phyloP scores from a whole-genome alignment of 768 basidiomycete species.

The Trametes cingulata region DNA sequence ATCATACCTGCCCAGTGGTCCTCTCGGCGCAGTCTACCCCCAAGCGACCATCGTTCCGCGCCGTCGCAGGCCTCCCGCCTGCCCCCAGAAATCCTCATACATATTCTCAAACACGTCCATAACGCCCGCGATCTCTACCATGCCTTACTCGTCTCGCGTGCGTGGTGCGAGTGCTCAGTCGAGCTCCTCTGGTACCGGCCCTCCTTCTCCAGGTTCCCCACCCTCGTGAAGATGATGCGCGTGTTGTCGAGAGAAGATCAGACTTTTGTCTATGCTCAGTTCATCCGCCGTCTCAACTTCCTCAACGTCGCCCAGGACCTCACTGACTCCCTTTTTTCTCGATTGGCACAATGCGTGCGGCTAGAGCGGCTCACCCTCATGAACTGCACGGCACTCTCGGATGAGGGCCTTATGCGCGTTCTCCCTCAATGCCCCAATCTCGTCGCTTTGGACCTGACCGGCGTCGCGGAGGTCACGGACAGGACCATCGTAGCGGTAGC shows the following conservation, averaged over 20 bases:
- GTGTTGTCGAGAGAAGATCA: slow-evolving; percentile 63
- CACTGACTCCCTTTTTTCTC: slow-evolving; percentile 69
- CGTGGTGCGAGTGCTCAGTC: slow-evolving; percentile 96
- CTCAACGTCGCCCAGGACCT: slow-evolving; percentile 67
- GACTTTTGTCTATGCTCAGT: slow-evolving; percentile 84
- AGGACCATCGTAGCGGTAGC: slow-evolving; percentile 72
- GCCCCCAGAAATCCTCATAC: slow-evolving; percentile 90
- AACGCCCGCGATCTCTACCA: slow-evolving; percentile 71
- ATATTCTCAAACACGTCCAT: slow-evolving; percentile 85
- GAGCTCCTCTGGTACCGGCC: slow-evolving; percentile 96
- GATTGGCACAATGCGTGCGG: slow-evolving; percentile 72
- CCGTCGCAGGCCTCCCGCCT: slow-evolving; percentile 57
- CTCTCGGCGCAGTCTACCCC: slow-evolving; percentile 27
- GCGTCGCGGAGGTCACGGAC: slow-evolving; percentile 70
- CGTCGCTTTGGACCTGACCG: slow-evolving; percentile 83
- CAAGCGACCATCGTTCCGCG: slow-evolving; percentile 22
- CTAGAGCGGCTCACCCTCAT: slow-evolving; percentile 89
- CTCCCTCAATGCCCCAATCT: slow-evolving; percentile 74
- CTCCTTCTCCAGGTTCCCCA: slow-evolving; percentile 63
- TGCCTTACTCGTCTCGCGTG: slow-evolving; percentile 78
- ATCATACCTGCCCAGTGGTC: slow-evolving; percentile 56
- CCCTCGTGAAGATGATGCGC: slow-evolving; percentile 76
- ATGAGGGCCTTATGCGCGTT: slow-evolving; percentile 60
- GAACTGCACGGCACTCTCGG: slow-evolving; percentile 69
- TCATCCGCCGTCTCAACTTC: slow-evolving; percentile 92